Conservation (phyloP, 1,284 basidiomycete species). For the Leucoagaricus sp. region DNA sequence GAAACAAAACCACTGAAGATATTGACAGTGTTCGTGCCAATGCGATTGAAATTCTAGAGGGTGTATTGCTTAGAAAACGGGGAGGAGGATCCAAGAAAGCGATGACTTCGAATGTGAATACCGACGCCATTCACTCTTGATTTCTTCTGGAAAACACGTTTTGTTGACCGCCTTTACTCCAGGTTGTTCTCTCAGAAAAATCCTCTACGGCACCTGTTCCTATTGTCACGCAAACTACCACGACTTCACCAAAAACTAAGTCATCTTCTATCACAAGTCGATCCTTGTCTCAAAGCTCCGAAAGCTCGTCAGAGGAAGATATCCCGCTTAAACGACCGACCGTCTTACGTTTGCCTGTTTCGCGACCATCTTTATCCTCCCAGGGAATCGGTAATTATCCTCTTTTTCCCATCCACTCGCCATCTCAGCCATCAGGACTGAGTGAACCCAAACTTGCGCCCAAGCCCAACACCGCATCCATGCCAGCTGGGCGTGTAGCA, state of each 20-base stretch:
- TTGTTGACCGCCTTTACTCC: constrained; percentile 3
- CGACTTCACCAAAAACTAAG: neutral
- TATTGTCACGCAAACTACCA: neutral
- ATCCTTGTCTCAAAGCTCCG: neutral
- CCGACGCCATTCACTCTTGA: neutral
- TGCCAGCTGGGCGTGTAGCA: too few relatives aligned
- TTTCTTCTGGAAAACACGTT: neutral
- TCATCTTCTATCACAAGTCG: neutral
- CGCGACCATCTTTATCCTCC: neutral
- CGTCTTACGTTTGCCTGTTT: neutral
- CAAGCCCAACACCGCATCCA: too few relatives aligned
- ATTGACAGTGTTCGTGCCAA: constrained; percentile 22
- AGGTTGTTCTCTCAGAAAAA: constrained; percentile 1
- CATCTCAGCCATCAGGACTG: too few relatives aligned
- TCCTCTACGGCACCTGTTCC: neutral
- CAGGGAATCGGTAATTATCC: neutral
- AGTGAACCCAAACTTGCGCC: too few relatives aligned
- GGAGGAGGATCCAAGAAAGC: constrained; percentile 12
- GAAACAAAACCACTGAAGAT: constrained; percentile 22
- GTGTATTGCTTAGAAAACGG: constrained; percentile 25
- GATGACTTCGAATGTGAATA: constrained; percentile 5
- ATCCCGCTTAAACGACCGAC: neutral
- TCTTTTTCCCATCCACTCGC: too few relatives aligned
- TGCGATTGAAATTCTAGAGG: constrained; percentile 38
- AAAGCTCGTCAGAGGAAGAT: neutral